Evolutionary conservation across 2,329 filamentous ascomycete genomes (phyloP).

Genomic region (Hypoxylon sp.): DNA sequence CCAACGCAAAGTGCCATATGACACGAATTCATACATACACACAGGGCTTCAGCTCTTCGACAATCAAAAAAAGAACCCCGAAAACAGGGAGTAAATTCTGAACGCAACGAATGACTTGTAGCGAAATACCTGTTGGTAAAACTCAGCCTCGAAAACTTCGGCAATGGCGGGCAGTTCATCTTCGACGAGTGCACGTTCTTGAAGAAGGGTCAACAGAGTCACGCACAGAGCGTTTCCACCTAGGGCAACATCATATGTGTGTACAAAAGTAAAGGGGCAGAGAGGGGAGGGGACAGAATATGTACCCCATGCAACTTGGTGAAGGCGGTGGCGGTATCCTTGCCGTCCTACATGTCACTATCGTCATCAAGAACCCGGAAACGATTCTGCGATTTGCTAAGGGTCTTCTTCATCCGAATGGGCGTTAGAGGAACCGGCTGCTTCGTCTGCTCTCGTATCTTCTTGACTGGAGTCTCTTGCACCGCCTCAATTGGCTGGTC

Average conservation of each 20-base stretch:
- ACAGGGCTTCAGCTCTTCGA: not conserved
- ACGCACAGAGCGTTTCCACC: not conserved
- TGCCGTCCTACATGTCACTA: not conserved
- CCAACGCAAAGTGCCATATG: not conserved
- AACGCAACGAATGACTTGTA: not conserved
- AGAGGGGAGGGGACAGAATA: not conserved
- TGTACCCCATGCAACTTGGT: not conserved
- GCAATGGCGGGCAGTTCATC: not conserved
- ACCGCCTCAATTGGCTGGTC: conserved; percentile 66
- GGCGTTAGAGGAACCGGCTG: not conserved
- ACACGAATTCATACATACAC: not conserved
- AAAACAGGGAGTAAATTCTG: not conserved
- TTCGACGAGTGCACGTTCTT: not conserved
- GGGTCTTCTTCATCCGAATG: conserved; percentile 24
- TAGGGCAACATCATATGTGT: not conserved
- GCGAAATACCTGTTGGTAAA: not conserved
- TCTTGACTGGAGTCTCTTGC: conserved; percentile 43
- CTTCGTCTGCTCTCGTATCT: not conserved
- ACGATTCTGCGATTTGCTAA: conserved; percentile 45
- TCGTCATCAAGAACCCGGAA: conserved; percentile 33
- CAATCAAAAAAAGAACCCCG: not conserved
- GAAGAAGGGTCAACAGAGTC: not conserved
- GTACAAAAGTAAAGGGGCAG: not conserved
- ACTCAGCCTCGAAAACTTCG: not conserved
- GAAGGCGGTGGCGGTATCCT: not conserved